Evolutionary conservation across 495 filamentous ascomycete genomes (phyloP).

Genomic region (Tuber brumale): DNA sequence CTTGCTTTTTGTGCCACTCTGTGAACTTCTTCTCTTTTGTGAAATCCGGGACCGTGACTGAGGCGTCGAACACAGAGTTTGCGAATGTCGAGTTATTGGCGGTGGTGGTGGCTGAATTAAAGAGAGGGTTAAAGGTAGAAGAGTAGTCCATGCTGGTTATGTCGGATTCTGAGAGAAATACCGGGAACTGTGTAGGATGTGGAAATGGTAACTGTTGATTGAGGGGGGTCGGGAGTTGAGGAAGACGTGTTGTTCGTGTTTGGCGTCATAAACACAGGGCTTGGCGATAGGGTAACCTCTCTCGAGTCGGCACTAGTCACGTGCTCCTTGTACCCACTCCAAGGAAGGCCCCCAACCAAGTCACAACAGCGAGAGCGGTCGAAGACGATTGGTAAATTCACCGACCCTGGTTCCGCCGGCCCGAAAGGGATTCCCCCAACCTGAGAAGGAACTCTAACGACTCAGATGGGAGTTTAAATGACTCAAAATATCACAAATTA

Average conservation of each 20-base stretch:
- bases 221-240: neutral
- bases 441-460: neutral
- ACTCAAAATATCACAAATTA: neutral
- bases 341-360: neutral
- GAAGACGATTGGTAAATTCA: neutral
- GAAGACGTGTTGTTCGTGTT: neutral
- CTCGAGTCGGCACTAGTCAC: too few species aligned
- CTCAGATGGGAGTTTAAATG: neutral
- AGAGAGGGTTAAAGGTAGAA: slow-evolving; percentile 24
- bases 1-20: slow-evolving; percentile 38
- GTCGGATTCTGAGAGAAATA: neutral
- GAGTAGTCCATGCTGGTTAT: slow-evolving; percentile 35
- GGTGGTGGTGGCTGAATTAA: slow-evolving; percentile 15
- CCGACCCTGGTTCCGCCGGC: too few species aligned
- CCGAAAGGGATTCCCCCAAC: neutral
- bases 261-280: neutral
- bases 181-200: neutral
- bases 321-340: too few species aligned
- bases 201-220: neutral
- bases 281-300: neutral
- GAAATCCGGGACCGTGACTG: slow-evolving; percentile 21
- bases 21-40: slow-evolving; percentile 39
- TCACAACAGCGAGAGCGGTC: neutral
- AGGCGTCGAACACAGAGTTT: slow-evolving; percentile 12
- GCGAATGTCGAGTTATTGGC: slow-evolving; percentile 23